Percentiles rank a stretch among this genome's conserved stretches.
These are phyloP conservation scores for Tuber indicum DNA, from an alignment of 495 filamentous ascomycete species.

Conservation along the genomic window DNA sequence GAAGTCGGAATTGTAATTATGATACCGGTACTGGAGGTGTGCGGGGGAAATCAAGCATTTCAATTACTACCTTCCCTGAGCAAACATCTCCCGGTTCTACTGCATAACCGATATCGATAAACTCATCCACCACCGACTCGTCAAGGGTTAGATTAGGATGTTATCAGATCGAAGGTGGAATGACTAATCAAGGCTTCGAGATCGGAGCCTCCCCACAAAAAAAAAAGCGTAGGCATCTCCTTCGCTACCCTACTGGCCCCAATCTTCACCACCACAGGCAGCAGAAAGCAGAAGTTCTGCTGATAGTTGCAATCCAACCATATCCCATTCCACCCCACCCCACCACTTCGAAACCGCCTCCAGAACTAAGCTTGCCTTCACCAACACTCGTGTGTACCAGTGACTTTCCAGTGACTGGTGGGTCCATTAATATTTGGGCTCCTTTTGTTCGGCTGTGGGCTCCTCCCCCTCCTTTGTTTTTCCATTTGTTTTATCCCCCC, in stretches of 20 bases:
- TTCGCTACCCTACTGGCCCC: neutral
- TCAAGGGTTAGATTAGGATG: neutral
- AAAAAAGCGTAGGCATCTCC: neutral
- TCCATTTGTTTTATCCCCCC: neutral
- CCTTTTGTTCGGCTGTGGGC: neutral
- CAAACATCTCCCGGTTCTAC: neutral
- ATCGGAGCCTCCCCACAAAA: neutral
- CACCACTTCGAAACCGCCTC: neutral
- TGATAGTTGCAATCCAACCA: neutral
- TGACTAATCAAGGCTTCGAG: neutral
- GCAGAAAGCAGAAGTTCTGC: constrained; percentile 2
- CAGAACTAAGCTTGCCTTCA: neutral
- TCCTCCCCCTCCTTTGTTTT: neutral
- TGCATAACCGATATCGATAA: constrained; percentile 1
- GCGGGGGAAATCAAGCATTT: constrained; percentile 1
- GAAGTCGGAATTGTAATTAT: neutral
- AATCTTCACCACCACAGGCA: neutral
- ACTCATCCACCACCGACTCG: neutral
- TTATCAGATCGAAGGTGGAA: neutral
- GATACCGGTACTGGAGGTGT: neutral
- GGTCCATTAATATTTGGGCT: neutral
- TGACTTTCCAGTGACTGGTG: neutral
- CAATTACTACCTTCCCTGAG: constrained; percentile 1
- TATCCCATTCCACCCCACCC: neutral
- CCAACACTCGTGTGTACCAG: neutral